phyloP scores from a whole-genome alignment of 352 stramenopile species.

The Phytopythium boreale region DNA sequence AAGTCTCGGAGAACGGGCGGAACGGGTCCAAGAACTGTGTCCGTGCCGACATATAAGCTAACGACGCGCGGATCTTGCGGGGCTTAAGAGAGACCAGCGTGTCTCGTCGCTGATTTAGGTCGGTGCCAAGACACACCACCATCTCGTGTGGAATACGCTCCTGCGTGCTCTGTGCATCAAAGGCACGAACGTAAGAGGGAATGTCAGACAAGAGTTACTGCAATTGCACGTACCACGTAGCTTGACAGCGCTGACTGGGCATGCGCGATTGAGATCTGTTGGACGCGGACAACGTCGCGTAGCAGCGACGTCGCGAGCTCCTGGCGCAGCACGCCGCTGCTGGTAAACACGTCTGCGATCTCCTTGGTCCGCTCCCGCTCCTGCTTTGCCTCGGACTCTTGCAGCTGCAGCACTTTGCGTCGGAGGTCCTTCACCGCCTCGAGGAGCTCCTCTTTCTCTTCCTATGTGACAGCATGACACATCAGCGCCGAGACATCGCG shows the following conservation, averaged over 20 bases:
- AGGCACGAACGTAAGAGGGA: not conserved
- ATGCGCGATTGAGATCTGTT: conserved; percentile 29
- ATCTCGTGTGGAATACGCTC: conserved; percentile 17
- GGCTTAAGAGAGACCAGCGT: conserved; percentile 21
- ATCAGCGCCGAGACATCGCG: not conserved
- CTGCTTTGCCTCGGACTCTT: conserved; percentile 6
- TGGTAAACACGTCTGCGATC: not conserved
- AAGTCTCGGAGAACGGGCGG: conserved; percentile 16
- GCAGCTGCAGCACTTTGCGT: conserved; percentile 13
- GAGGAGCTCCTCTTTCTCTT: conserved; percentile 6
- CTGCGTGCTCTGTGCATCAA: conserved; percentile 17
- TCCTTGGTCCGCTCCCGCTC: not conserved
- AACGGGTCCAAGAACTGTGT: conserved; percentile 18
- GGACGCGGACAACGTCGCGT: conserved; percentile 19
- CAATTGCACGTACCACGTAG: conserved; percentile 14
- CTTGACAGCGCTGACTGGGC: conserved; percentile 29
- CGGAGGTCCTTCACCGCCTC: conserved; percentile 17
- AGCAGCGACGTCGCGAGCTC: conserved; percentile 18
- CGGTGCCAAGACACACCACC: conserved; percentile 16
- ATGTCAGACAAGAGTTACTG: not conserved
- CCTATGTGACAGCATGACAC: not conserved
- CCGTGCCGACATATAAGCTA: conserved; percentile 21
- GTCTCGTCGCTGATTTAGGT: conserved; percentile 17
- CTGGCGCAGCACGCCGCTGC: conserved; percentile 8
- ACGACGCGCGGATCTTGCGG: conserved; percentile 14